phyloP scores from a whole-genome alignment of 257 asterid species.

The Solanum phureja region DNA sequence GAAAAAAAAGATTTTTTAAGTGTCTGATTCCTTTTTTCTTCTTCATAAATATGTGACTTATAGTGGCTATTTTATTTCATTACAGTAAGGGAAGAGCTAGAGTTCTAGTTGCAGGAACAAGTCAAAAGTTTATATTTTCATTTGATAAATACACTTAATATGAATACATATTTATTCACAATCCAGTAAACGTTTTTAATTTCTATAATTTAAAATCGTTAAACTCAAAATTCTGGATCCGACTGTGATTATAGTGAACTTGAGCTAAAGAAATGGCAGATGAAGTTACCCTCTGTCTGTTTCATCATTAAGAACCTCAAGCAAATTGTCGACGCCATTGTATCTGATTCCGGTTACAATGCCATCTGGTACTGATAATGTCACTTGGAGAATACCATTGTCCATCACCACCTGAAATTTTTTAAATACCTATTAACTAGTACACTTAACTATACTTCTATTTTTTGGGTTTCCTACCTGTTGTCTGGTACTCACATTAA shows the following conservation, averaged over 20 bases:
- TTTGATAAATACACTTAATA: too few species aligned
- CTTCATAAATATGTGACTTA: too few species aligned
- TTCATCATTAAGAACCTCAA: constrained; percentile 44
- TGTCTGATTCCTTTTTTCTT: too few species aligned
- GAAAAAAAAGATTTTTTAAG: too few species aligned
- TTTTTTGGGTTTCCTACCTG: too few species aligned
- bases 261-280: neutral
- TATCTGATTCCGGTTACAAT: constrained; percentile 41
- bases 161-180: too few species aligned
- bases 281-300: constrained; percentile 58
- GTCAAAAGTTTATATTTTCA: too few species aligned
- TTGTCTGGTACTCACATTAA: too few species aligned
- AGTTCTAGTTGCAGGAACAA: too few species aligned
- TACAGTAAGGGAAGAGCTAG: too few species aligned
- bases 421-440: neutral
- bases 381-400: constrained; percentile 56
- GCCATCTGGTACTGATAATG: constrained; percentile 65
- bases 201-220: neutral
- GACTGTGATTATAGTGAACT: neutral
- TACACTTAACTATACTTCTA: too few species aligned
- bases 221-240: neutral
- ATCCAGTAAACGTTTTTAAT: neutral
- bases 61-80: too few species aligned
- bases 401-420: constrained; percentile 49
- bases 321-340: constrained; percentile 53